Conservation (phyloP, 179 eudicot species). For the Dionaea muscipula region DNA sequence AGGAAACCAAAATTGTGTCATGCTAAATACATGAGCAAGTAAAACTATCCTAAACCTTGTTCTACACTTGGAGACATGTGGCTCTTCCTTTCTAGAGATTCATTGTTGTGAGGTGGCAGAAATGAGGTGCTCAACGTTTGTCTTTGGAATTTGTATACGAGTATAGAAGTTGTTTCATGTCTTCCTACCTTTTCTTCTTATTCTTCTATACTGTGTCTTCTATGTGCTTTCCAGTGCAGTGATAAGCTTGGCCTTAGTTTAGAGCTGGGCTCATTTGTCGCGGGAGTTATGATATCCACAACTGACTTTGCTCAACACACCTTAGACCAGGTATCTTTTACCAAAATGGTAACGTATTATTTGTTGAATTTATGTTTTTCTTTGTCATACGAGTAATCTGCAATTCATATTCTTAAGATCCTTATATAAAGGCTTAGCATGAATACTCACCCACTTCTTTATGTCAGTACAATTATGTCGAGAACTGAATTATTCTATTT, state of each 20-base stretch:
- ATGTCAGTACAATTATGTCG: no score
- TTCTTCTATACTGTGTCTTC: not conserved
- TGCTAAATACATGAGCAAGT: no score
- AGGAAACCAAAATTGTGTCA: no score
- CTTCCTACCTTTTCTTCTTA: conserved; percentile 2
- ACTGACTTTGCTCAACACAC: conserved; percentile 95
- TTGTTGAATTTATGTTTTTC: not conserved
- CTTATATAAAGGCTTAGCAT: no score
- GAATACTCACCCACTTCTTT: no score
- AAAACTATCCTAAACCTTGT: no score
- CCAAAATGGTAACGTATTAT: not conserved
- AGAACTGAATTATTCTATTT: no score
- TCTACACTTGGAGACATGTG: no score
- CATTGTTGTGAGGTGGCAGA: no score
- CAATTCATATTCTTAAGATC: no score
- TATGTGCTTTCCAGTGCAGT: conserved; percentile 60
- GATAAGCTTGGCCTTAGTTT: conserved; percentile 97
- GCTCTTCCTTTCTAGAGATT: no score
- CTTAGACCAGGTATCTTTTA: conserved; percentile 61
- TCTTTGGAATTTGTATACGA: not conserved
- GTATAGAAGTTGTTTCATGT: not conserved
- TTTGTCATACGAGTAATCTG: not conserved
- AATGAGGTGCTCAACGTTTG: no score
- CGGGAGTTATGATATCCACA: conserved; percentile 93
- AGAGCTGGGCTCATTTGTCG: conserved; percentile 92